phyloP scores from a whole-genome alignment of 352 stramenopile genomes.

The Halophytophthora polymorphica region DNA sequence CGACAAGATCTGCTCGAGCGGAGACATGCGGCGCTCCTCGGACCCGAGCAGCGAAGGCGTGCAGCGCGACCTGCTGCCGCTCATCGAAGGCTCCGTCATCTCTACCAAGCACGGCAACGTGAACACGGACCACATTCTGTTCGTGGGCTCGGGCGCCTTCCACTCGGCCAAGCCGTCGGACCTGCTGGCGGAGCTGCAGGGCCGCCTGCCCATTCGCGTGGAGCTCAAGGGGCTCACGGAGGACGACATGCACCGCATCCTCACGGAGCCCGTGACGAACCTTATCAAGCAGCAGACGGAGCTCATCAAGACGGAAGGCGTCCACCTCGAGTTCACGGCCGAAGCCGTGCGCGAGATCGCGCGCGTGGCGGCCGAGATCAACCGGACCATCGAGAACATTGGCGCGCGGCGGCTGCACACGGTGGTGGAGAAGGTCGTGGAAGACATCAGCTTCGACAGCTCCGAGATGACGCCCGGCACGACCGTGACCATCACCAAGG shows the following conservation, averaged over 20 bases:
- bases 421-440: slow-evolving; percentile 97
- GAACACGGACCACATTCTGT: slow-evolving; percentile 99
- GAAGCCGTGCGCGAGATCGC: slow-evolving; percentile 97
- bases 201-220: slow-evolving; percentile 97
- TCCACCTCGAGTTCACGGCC: slow-evolving; percentile 95
- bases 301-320: slow-evolving; percentile 96
- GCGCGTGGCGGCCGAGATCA: slow-evolving; percentile 92
- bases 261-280: slow-evolving; percentile 99
- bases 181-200: slow-evolving; percentile 97
- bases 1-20: slow-evolving; percentile 98
- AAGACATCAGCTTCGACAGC: slow-evolving; percentile 98
- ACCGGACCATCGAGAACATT: slow-evolving; percentile 98
- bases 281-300: slow-evolving; percentile 97
- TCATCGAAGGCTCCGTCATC: slow-evolving; percentile 98
- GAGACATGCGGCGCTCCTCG: slow-evolving; percentile 90
- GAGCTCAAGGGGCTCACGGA: slow-evolving; percentile 98
- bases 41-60: slow-evolving; percentile 98
- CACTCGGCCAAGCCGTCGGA: slow-evolving; percentile 97
- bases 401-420: slow-evolving; percentile 97
- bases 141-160: slow-evolving; percentile 98
- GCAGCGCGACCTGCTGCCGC: slow-evolving; percentile 96
- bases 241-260: slow-evolving; percentile 98
- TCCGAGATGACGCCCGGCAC: slow-evolving; percentile 86
- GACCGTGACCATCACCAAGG: slow-evolving; percentile 92
- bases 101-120: slow-evolving; percentile 99